These are phyloP conservation scores for Sinapis alba DNA, from an alignment of 441 rosid genomes.

Conservation along the genomic window DNA sequence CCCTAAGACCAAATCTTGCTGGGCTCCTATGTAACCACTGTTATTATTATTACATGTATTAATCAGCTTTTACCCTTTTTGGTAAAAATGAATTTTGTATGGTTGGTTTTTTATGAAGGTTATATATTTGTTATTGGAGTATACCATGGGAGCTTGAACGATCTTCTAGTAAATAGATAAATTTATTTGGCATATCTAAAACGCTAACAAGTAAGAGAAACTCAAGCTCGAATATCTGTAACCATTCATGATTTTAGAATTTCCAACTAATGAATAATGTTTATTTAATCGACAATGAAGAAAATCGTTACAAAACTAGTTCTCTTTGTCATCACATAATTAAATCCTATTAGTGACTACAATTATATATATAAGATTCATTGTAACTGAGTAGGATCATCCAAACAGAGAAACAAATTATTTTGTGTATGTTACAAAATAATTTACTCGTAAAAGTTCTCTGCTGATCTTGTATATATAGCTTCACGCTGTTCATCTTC, in stretches of 20 bases:
- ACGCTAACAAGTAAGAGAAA: background rate
- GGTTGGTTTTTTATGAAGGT: background rate
- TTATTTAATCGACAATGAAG: background rate
- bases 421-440: conserved; percentile 24
- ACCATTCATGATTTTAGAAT: conserved; percentile 5
- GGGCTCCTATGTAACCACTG: conserved; percentile 43
- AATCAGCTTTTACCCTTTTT: conserved; percentile 1
- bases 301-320: conserved; percentile 29
- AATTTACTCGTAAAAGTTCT: background rate
- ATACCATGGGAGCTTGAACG: conserved; percentile 7
- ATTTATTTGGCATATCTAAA: background rate
- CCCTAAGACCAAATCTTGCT: conserved; percentile 46
- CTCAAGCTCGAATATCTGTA: conserved; percentile 14
- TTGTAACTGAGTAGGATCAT: conserved; percentile 7
- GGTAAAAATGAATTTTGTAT: background rate
- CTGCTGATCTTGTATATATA: conserved; percentile 13
- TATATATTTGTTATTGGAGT: conserved; percentile 1
- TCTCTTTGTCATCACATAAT: conserved; percentile 11
- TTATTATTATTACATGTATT: conserved; percentile 6
- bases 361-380: conserved; percentile 12
- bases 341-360: background rate
- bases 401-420: conserved; percentile 17
- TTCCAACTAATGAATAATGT: conserved; percentile 19
- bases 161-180: background rate
- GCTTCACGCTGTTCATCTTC: conserved; percentile 8